Evolutionary conservation across 352 stramenopile species (phyloP), one percentile per base, ranked within the genome.

Genomic region (Pythium dissotocum): DNA sequence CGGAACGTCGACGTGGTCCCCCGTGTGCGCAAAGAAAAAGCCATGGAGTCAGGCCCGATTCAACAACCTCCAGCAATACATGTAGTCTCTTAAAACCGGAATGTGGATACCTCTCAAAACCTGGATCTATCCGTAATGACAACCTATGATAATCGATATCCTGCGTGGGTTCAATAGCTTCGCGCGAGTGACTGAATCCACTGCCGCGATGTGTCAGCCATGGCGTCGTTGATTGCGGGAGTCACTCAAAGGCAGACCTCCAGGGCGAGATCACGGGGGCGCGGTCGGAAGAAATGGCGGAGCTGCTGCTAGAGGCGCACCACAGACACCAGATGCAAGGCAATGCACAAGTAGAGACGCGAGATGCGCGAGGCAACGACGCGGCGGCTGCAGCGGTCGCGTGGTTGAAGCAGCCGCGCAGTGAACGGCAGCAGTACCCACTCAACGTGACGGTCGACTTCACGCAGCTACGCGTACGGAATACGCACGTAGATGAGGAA

Each of bases 401-500:
- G 30, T 51, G 40, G 46, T 30, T 32, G 51, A 24, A 53, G 42
- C 33, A 67, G 30, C 68, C 77, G 48, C 63, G 67, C 4, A 79
- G 69, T 33, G 67, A 77, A 56, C 72, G 70, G 54, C 75, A 69
- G 54, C 76, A 88, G 67, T 93, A 91, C 68, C 82, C 82, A 52
- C 48, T 80, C 52, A 77, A 82, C 61, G 74, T 90, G 52, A 72
- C 75, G 21, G 82, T 91, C 44, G 85, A 91, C 75, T 93, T 93
- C 53, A 90, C 82, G 53, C 72, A 79, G 70, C 71, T 93, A 65
- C 76, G 67, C 69, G 85, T 93, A 61, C 63, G 76, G 36, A 12
- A 7, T 7, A 14, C 58, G 16, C 35, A 61, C 10, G 12, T 44
- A 12, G 36, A 3, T 44, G 1, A 3, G 2, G 12, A 16, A 16